phyloP scores from a whole-genome alignment of 2,329 filamentous ascomycete genomes.

The Elsinoe necatrix region DNA sequence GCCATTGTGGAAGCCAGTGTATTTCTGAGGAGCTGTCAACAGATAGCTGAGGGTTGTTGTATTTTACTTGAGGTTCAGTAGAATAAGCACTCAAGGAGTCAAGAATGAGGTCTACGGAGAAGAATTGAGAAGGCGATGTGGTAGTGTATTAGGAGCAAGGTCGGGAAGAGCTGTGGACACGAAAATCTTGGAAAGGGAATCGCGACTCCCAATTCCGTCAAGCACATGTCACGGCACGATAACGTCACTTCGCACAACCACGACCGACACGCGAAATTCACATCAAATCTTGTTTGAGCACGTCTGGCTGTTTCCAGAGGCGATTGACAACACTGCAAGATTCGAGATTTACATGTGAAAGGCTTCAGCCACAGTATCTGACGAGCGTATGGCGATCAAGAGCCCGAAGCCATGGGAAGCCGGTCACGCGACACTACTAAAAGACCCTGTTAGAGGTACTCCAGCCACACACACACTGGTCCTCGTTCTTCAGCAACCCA shows the following conservation, averaged over 20 bases:
- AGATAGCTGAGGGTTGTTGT: background rate
- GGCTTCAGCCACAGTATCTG: conserved; percentile 5
- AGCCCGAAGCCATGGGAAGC: background rate
- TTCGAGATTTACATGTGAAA: conserved; percentile 11
- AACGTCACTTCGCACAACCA: background rate
- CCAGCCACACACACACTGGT: background rate
- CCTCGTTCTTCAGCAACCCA: background rate
- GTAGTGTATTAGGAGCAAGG: background rate
- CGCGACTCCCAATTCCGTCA: background rate
- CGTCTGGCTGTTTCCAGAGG: background rate
- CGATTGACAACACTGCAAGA: background rate
- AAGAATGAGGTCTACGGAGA: background rate
- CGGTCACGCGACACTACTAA: conserved; percentile 5
- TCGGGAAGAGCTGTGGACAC: conserved; percentile 2
- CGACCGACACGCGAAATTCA: background rate
- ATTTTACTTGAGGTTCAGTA: background rate
- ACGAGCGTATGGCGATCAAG: background rate
- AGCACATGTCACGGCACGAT: background rate
- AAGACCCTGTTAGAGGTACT: background rate
- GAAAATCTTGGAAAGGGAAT: conserved; percentile 13
- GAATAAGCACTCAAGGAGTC: background rate
- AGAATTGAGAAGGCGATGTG: background rate
- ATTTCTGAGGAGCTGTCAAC: background rate
- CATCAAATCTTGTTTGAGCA: background rate
- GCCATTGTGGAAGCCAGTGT: conserved; percentile 16